phyloP scores from a whole-genome alignment of 2,329 filamentous ascomycete species.

The Trichoderma hamatum region DNA sequence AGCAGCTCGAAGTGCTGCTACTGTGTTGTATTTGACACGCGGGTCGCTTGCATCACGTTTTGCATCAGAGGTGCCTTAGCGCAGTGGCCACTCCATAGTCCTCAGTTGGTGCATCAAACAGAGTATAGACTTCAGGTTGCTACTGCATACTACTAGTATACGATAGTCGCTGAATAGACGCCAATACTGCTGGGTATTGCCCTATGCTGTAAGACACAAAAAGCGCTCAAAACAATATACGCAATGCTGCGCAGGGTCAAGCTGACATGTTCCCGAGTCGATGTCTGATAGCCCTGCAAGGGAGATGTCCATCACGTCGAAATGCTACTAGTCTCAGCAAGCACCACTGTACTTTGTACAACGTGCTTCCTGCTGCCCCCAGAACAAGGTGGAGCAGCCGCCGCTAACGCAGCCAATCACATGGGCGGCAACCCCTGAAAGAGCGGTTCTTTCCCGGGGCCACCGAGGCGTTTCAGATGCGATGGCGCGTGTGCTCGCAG shows the following conservation, averaged over 20 bases:
- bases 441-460: conserved; percentile 27
- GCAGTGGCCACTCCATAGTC: neutral
- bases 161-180: neutral
- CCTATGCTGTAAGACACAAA: neutral
- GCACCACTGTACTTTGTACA: neutral
- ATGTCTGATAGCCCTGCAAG: conserved; percentile 11
- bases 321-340: neutral
- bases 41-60: conserved; percentile 3
- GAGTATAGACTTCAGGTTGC: neutral
- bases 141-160: neutral
- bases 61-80: neutral
- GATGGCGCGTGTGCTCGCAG: conserved; percentile 22
- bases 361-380: neutral
- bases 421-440: conserved; percentile 23
- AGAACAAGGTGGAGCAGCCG: neutral
- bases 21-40: neutral
- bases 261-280: conserved; percentile 5
- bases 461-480: conserved; percentile 32
- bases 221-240: neutral
- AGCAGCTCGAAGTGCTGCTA: neutral
- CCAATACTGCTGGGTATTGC: neutral
- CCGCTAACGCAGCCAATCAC: conserved; percentile 7
- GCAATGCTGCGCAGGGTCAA: neutral
- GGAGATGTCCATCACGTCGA: neutral
- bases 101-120: neutral